phyloP scores from a whole-genome alignment of 2,329 filamentous ascomycete species.

The Parascedosporium putredinis region DNA sequence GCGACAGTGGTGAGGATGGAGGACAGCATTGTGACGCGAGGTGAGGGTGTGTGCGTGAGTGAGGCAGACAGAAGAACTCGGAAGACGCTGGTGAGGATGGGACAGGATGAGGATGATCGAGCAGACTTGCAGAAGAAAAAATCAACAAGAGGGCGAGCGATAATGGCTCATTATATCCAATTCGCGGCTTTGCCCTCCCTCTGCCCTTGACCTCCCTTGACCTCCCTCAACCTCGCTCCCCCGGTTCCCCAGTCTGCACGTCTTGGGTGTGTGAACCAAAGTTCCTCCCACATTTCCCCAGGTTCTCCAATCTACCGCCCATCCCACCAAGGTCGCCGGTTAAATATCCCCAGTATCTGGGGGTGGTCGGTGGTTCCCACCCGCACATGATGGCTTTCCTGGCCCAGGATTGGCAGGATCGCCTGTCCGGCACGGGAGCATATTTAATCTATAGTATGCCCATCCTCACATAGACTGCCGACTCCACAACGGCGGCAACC shows the following conservation, averaged over 20 bases:
- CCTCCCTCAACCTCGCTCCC: too few species aligned
- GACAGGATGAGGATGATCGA: not conserved
- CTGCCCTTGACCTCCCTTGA: not conserved
- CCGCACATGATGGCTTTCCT: conserved; percentile 1
- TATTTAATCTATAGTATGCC: not conserved
- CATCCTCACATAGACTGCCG: conserved; percentile 4
- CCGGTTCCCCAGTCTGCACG: not conserved
- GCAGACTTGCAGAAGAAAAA: not conserved
- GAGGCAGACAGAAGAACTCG: not conserved
- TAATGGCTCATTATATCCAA: not conserved
- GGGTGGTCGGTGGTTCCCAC: not conserved
- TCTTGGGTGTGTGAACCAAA: not conserved
- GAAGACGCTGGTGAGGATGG: too few species aligned
- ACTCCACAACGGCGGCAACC: not conserved
- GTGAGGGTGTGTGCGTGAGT: not conserved
- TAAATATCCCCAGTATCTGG: not conserved
- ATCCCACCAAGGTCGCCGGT: not conserved
- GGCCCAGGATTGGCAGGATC: not conserved
- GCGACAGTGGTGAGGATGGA: conserved; percentile 20
- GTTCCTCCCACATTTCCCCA: not conserved
- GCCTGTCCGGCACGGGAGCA: not conserved
- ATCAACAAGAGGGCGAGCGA: too few species aligned
- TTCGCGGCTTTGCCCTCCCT: not conserved
- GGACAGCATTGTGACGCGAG: not conserved
- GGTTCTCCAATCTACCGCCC: not conserved